Percentiles rank a stretch among this genome's conserved stretches.
phyloP scores from a whole-genome alignment of 805 yeast genomes.

The Kurtzmaniella fragi region DNA sequence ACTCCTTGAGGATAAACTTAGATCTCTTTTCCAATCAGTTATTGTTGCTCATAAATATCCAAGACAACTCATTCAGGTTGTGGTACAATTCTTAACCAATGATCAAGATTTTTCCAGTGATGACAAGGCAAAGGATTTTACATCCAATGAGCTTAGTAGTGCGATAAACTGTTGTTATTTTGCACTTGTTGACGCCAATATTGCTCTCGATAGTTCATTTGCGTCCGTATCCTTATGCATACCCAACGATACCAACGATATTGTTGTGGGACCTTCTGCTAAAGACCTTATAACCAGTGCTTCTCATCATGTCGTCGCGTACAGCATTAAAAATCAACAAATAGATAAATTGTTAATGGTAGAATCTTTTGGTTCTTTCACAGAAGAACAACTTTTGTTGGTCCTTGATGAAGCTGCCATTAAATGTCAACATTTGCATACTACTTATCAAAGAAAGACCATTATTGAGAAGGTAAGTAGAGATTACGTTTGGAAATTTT shows the following conservation, averaged over 20 bases:
- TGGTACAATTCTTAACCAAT: conserved; percentile 34
- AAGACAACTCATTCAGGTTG: conserved; percentile 52
- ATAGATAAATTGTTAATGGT: conserved; percentile 56
- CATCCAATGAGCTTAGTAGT: conserved; percentile 54
- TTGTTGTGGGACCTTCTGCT: conserved; percentile 42
- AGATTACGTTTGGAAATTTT: conserved; percentile 58
- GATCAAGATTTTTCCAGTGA: conserved; percentile 13
- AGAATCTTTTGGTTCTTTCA: conserved; percentile 71
- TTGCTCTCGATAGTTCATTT: conserved; percentile 62
- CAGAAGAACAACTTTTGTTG: conserved; percentile 47
- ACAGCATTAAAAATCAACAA: conserved; percentile 45
- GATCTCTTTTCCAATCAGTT: conserved; percentile 54
- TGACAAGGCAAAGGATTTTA: conserved; percentile 15
- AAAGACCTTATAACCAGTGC: conserved; percentile 36
- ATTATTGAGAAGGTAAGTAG: conserved; percentile 43
- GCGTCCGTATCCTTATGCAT: conserved; percentile 50
- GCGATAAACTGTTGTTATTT: conserved; percentile 68
- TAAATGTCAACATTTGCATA: conserved; percentile 42
- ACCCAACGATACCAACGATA: conserved; percentile 16
- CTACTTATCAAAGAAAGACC: conserved; percentile 39
- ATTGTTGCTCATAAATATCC: conserved; percentile 68
- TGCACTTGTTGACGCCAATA: conserved; percentile 78
- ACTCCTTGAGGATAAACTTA: conserved; percentile 64
- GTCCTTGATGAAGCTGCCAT: conserved; percentile 49
- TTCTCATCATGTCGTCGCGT: conserved; percentile 66